Evolutionary conservation across 2,329 filamentous ascomycete species (phyloP), one percentile per base, ranked within the genome.

Genomic region (Claviceps purpurea): DNA sequence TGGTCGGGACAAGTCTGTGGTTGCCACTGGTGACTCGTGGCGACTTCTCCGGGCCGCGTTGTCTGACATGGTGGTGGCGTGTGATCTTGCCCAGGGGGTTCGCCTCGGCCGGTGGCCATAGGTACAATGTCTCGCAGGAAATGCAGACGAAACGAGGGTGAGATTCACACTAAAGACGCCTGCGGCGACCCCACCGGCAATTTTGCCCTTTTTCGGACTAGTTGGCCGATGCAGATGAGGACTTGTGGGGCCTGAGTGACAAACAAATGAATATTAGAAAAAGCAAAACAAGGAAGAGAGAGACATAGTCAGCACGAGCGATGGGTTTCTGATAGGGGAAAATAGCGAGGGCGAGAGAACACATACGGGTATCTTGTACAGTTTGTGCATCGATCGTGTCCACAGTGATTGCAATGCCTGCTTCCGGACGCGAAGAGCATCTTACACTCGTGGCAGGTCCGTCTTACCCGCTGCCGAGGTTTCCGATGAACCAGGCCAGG

Each of bases 321-420:
- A 34, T 34, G 30, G 3, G 11, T 34, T 11, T 34, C 30, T 11
- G 10, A 34, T n/a, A 7, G n/a, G 2, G 8, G 1, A 22, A n/a
- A 22, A 42, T 10, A 42, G 8, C n/a, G 16, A 18, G 16, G 18
- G 16, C 40, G 22, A 24, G 14, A n/a, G 1, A 20, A 38, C 30
- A 81, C 85, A 65, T 78, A 89, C 76, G 88, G 88, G 61, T 89
- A 82, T 59, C 88, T 76, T 30, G 87, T 87, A 65, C 89, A 94
- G 62, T 84, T 84, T 41, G 81, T 87, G 71, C 89, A 95, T 51
- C 87, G 82, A 50, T 75, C 65, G 65, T 95, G 89, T 30, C 74
- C 70, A 66, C 89, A 95, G 41, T 73, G 73, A 7, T 73, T 67
- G 64, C 89, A 95, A 0, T 63, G 78, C 70, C 83, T 87, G 54